Percentiles rank a stretch among this genome's conserved stretches.
These are phyloP conservation scores for Trichosanthes cucumerina DNA, from an alignment of 306 rosid genomes.

Conservation along the genomic window DNA sequence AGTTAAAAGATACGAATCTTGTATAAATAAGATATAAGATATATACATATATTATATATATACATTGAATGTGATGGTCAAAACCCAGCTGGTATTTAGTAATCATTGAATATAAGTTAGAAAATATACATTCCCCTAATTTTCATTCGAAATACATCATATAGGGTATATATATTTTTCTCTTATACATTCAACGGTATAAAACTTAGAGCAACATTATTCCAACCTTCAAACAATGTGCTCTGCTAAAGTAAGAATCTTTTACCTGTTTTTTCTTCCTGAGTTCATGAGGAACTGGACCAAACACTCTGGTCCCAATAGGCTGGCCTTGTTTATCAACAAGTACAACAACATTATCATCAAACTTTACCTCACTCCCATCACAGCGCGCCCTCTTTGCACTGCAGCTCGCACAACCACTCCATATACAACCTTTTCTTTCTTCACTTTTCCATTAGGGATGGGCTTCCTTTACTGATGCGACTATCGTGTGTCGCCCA, in stretches of 20 bases:
- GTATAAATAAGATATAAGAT: too few species aligned
- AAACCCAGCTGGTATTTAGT: too few species aligned
- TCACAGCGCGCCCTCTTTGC: constrained; percentile 70
- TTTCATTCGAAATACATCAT: too few species aligned
- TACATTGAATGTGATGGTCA: too few species aligned
- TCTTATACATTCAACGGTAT: too few species aligned
- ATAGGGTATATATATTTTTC: too few species aligned
- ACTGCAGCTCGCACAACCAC: constrained; percentile 67
- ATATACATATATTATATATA: too few species aligned
- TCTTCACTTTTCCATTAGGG: constrained; percentile 81
- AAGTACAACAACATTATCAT: constrained; percentile 72
- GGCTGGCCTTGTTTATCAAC: constrained; percentile 95
- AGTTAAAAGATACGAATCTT: too few species aligned
- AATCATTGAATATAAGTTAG: too few species aligned
- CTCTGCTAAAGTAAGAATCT: constrained; percentile 78
- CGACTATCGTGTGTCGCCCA: constrained; percentile 85
- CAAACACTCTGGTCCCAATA: constrained; percentile 85
- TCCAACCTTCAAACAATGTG: constrained; percentile 44
- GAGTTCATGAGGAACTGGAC: constrained; percentile 81
- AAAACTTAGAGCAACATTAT: neutral
- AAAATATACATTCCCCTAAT: too few species aligned
- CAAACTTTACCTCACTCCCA: constrained; percentile 87
- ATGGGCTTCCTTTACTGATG: constrained; percentile 88
- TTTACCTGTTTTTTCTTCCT: constrained; percentile 85
- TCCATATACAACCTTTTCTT: constrained; percentile 55